phyloP scores from a whole-genome alignment of 352 stramenopile genomes.

The Pilasporangium apinafurcum region DNA sequence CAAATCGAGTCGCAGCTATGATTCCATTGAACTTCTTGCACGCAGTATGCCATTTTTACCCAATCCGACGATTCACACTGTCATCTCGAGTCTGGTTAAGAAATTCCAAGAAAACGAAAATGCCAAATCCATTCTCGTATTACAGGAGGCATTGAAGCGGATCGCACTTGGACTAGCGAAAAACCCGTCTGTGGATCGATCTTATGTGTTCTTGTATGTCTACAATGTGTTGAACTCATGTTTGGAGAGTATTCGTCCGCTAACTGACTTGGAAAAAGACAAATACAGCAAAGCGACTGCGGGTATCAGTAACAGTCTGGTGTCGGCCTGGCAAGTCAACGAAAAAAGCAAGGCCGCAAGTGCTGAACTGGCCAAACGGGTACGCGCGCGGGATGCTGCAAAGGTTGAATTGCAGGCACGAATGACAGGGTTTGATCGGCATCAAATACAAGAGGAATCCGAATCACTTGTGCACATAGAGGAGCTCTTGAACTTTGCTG shows the following conservation, averaged over 20 bases:
- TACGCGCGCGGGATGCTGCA: constrained; percentile 38
- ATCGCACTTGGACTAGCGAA: constrained; percentile 75
- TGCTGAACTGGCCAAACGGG: constrained; percentile 49
- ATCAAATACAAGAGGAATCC: constrained; percentile 41
- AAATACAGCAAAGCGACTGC: constrained; percentile 33
- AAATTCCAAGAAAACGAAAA: constrained; percentile 65
- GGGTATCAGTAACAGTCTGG: constrained; percentile 20
- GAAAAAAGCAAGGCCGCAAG: constrained; percentile 69
- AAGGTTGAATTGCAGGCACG: constrained; percentile 58
- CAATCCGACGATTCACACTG: constrained; percentile 70
- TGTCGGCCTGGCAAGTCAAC: constrained; percentile 72
- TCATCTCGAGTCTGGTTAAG: constrained; percentile 68
- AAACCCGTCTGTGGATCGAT: constrained; percentile 76
- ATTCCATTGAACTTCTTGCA: constrained; percentile 76
- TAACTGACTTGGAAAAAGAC: constrained; percentile 56
- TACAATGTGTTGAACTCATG: constrained; percentile 80
- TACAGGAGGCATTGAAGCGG: constrained; percentile 77
- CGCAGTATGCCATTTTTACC: constrained; percentile 83
- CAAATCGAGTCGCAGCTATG: constrained; percentile 56
- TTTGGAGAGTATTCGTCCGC: constrained; percentile 63
- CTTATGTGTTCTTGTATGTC: constrained; percentile 81
- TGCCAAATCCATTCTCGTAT: constrained; percentile 39
- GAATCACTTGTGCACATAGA: constrained; percentile 64
- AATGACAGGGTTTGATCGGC: constrained; percentile 80
- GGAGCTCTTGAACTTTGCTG: constrained; percentile 82